Conservation (phyloP, 2,329 filamentous ascomycete species). For the Fusarium tuaranense region DNA sequence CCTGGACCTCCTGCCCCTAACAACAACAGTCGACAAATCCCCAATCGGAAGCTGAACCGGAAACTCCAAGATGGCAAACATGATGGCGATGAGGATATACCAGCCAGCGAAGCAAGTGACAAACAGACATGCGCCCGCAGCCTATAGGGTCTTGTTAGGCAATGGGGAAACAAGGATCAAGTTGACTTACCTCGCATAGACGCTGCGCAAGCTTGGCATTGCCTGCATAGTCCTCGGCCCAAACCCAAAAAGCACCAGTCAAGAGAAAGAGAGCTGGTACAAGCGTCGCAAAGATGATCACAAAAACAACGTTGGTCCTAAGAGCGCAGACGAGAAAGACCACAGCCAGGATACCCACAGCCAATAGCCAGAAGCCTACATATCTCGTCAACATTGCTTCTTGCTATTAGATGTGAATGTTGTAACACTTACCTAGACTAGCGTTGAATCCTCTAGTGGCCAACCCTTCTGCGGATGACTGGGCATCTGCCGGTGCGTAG, state of each 20-base stretch:
- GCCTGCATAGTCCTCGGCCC: constrained; percentile 52
- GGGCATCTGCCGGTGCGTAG: constrained; percentile 52
- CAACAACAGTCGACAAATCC: constrained; percentile 60
- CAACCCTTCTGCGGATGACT: constrained; percentile 55
- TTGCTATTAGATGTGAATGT: constrained; percentile 54
- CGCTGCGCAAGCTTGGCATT: constrained; percentile 46
- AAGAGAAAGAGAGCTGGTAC: constrained; percentile 69
- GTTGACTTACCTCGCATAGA: constrained; percentile 58
- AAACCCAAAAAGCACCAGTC: constrained; percentile 69
- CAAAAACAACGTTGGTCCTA: constrained; percentile 78
- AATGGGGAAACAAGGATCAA: not conserved
- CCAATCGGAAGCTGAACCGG: constrained; percentile 68
- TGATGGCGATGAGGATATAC: constrained; percentile 66
- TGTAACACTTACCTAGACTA: constrained; percentile 59
- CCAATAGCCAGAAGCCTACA: constrained; percentile 70
- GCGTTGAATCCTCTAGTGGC: constrained; percentile 63
- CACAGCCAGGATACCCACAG: constrained; percentile 73
- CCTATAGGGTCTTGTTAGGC: constrained; percentile 41
- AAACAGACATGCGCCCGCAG: constrained; percentile 63
- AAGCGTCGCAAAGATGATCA: constrained; percentile 75
- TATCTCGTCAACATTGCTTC: constrained; percentile 44
- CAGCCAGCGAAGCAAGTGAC: constrained; percentile 63
- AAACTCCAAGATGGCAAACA: constrained; percentile 68
- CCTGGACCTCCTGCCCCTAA: constrained; percentile 50
- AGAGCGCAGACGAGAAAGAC: constrained; percentile 77